These are phyloP conservation scores for Letharia columbiana DNA, from an alignment of 495 filamentous ascomycete species.

Conservation along the genomic window DNA sequence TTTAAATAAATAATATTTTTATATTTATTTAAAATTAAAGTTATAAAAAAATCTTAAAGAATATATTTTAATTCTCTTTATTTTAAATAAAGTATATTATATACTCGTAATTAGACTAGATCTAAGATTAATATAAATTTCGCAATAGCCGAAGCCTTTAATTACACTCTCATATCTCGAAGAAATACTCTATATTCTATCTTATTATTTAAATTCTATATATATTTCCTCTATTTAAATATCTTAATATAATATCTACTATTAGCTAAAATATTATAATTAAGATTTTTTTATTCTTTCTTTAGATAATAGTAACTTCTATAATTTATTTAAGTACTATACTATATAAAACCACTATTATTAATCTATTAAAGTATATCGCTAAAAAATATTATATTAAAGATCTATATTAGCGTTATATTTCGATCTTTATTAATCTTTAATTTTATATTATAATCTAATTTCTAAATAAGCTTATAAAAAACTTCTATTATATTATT, in stretches of 20 bases:
- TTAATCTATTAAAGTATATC: conserved; percentile 9
- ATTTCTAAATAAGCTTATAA: conserved; percentile 11
- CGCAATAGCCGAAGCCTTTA: neutral
- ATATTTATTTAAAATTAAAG: no score
- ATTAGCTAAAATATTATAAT: neutral
- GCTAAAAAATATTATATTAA: conserved; percentile 4
- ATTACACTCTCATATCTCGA: neutral
- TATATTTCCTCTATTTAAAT: no score
- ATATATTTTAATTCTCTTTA: no score
- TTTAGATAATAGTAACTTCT: conserved; percentile 8
- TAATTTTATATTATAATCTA: conserved; percentile 2
- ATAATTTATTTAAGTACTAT: neutral
- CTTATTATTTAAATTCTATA: no score
- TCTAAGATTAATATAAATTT: no score
- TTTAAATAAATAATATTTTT: no score
- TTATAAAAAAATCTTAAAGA: no score
- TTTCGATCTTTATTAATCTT: conserved; percentile 7
- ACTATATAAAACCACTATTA: no score
- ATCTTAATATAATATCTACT: no score
- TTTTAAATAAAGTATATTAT: no score
- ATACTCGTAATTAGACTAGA: no score
- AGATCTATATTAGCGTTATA: neutral
- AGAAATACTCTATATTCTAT: no score
- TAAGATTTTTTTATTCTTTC: neutral
- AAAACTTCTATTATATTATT: conserved; percentile 13